Base-by-base conservation (phyloP, 75 land plant genomes). In the Sequoiadendron giganteum region DNA sequence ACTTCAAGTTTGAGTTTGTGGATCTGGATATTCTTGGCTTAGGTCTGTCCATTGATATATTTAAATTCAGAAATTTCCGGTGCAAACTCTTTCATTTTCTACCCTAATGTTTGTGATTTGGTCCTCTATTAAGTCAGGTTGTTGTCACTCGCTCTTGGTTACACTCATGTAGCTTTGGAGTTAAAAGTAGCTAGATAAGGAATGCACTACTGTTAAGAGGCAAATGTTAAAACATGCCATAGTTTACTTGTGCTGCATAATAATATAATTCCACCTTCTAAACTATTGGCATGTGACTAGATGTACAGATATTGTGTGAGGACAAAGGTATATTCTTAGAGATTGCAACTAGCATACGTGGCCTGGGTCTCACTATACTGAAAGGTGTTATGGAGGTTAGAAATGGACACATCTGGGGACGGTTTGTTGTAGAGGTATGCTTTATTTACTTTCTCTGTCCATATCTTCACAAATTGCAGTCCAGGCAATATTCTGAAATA, bases 341-440 rank as follows among this genome's bases (percentile, higher is more conserved):
- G 90, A 96, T 96, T 81, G 95, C 95, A 16, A 95, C 93, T n/a
- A 87, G 89, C 15, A 92, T 96, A 65, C 93, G 94, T 10, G 86
- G 92, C 25, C 91, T 94, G 87, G 95, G 97, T 49, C 92, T 96
- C 90, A 93, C 89, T 28, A 95, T 96, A 58, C 86, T 95, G 84
- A 96, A 95, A 86, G 98, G 98, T 87, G 92, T 92, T 42, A 95
- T 96, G 95, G 95, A 96, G 88, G 61, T 80, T 86, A 88, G 90
- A 32, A 88, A 90, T 38, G 90, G 88, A 30, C 93, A 96, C 86
- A 90, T 93, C 56, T 95, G 95, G 95, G 95, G 95, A 45, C 91
- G 89, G 45, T 96, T 95, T 83, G 79, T 93, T 9, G 98, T 96
- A 13, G 98, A 96, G 96, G 96, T 94, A 92, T 39, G 48, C 30